These are phyloP conservation scores for Penicillium malachiteum DNA, from an alignment of 495 filamentous ascomycete species.

Conservation along the genomic window DNA sequence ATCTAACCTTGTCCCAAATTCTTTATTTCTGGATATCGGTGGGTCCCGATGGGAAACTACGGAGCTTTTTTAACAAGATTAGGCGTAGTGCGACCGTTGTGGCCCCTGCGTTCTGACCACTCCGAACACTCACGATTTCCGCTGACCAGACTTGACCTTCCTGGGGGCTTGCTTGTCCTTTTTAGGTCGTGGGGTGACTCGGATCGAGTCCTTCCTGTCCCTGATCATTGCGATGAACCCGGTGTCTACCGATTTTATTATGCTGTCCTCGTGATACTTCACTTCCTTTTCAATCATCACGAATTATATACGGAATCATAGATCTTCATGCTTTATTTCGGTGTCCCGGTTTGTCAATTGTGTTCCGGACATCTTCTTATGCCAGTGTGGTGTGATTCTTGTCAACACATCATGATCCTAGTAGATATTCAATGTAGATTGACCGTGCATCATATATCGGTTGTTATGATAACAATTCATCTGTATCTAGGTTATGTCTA, in stretches of 20 bases:
- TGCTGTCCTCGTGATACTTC: slow-evolving; percentile 5
- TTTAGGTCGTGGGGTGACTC: slow-evolving; percentile 25
- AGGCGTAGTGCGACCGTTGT: slow-evolving; percentile 7
- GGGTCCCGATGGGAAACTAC: neutral
- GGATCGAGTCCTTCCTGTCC: slow-evolving; percentile 21
- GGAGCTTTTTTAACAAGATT: neutral
- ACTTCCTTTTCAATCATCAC: neutral
- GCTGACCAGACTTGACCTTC: neutral
- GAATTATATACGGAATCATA: slow-evolving; percentile 9
- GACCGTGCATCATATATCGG: neutral
- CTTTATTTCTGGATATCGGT: too few relatives aligned
- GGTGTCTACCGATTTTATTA: slow-evolving; percentile 4
- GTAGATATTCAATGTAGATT: too few relatives aligned
- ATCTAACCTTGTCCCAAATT: too few relatives aligned
- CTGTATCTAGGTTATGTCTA: too few relatives aligned
- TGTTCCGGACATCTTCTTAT: neutral
- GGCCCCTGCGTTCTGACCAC: slow-evolving; percentile 5
- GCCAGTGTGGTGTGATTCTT: too few relatives aligned
- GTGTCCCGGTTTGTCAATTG: slow-evolving; percentile 1
- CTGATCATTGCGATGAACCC: neutral
- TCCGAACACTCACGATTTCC: slow-evolving; percentile 8
- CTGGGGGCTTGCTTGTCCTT: slow-evolving; percentile 2
- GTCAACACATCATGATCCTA: too few relatives aligned
- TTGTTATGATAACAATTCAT: neutral
- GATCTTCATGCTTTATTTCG: neutral